phyloP scores from a whole-genome alignment of 148 eudicot species.

The Persicaria maculosa region DNA sequence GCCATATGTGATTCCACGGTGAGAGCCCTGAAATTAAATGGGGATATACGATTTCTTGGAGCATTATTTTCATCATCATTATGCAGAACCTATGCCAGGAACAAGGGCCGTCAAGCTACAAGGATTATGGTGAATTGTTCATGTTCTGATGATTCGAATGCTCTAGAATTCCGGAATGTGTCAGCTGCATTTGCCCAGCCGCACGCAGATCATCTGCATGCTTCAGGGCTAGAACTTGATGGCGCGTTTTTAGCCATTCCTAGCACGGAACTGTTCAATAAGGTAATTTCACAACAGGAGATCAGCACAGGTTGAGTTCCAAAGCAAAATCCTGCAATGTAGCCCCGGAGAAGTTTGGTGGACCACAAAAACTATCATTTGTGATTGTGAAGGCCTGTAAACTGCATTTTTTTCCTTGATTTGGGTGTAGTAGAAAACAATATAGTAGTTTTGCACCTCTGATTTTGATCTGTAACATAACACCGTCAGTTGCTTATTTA shows the following conservation, averaged over 20 bases:
- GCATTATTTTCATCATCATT: neutral
- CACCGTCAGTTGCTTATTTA: slow-evolving; percentile 3
- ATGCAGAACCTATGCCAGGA: neutral
- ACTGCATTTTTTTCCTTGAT: neutral
- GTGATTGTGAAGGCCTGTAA: neutral
- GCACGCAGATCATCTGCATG: neutral
- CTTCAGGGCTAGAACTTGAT: neutral
- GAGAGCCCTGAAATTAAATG: slow-evolving; percentile 18
- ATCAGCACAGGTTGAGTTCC: neutral
- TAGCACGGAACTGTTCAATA: neutral
- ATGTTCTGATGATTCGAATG: neutral
- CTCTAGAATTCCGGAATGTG: neutral
- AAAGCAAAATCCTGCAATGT: neutral
- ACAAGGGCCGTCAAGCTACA: neutral
- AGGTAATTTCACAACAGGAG: neutral
- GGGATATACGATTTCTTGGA: neutral
- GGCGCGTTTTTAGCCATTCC: slow-evolving; percentile 5
- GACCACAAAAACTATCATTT: neutral
- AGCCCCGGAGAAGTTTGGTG: neutral
- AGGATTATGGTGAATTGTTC: neutral
- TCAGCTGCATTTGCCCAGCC: neutral
- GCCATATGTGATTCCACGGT: slow-evolving; percentile 83
- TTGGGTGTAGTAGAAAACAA: neutral
- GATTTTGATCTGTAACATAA: slow-evolving; percentile 10
- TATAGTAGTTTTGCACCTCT: slow-evolving; percentile 9